Base-by-base conservation (phyloP, 371 early-diverging fungal genomes). In the Chytridium lagenaria region DNA sequence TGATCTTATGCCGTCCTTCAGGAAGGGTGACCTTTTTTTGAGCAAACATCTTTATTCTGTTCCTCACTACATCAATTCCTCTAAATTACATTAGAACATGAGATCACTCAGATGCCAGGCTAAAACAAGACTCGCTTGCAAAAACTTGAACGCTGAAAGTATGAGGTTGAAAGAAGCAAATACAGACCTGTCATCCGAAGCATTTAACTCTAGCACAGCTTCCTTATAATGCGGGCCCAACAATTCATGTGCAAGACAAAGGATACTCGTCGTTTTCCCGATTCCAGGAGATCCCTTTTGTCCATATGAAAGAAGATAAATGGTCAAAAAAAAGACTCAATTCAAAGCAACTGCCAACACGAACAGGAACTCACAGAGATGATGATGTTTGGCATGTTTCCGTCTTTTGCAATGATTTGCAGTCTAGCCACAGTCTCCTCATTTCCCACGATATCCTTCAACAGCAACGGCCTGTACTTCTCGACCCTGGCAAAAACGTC, bases 61-160 rank as follows among this genome's bases (percentile, higher is more conserved):
- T 95, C 63, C 99, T 88, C 3, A 99, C 98, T 2, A 98, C 96
- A 55, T 99, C 99, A 70, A 99, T 98, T 51, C 99, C 99, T 77
- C 98, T 93, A 69, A 19, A 34, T 34, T 10, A 3, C 23, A n/a
- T n/a, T n/a, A n/a, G n/a, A n/a, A n/a, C n/a, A n/a, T n/a, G n/a
- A n/a, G n/a, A n/a, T n/a, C n/a, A n/a, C n/a, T n/a, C n/a, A n/a
- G n/a, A n/a, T n/a, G n/a, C n/a, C n/a, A n/a, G n/a, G n/a, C n/a
- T n/a, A n/a, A n/a, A n/a, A n/a, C n/a, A n/a, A n/a, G n/a, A n/a
- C n/a, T n/a, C n/a, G 44, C 19, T 44, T 44, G 19, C 12, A 44
- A 44, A 44, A 44, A 28, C 16, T 3, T 2, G 61, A 10, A 12
- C 12, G 61, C 10, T 61, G 5, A 28, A 15, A 34, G n/a, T n/a